Evolutionary conservation across 1,284 basidiomycete genomes (phyloP), one percentile per base, ranked within the genome.

Genomic region (Somion occarium): DNA sequence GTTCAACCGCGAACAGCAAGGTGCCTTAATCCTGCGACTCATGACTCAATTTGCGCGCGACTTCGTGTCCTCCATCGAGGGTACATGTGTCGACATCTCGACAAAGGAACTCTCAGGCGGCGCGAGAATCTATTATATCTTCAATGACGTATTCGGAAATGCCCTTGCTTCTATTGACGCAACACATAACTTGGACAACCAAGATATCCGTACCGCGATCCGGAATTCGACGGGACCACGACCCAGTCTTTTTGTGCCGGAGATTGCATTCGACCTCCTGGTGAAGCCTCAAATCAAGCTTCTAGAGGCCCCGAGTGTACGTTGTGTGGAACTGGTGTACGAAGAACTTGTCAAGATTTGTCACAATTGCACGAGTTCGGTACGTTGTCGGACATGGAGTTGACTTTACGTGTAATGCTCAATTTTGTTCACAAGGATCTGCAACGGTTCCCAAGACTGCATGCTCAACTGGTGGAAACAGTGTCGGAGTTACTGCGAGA

Each of bases 1-100:
- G 20, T 15, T 2, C 9, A 19, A 50, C 7, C 30, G 39, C 12
- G 5, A 46, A 58, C 64, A 82, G 75, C 87, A 93, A 85, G 93
- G 93, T 22, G 81, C 83, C 1, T 76, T 98, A 23, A 84, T 98
- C 59, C 82, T 98, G 47, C 91, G 95, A 56, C 82, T 98, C 48
- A 99, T 99, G 97, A 99, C 97, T 44, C 93, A 96, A 72, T 99
- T 99, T 64, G 95, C 95, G 2, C 86, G 93, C 44, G 97, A 99
- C 73, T 99, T 98, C 63, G 83, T 99, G 50, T 88, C 95, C 1
- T 98, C 94, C 15, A 98, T 99, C 62, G 97, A 99, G 61, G 97
- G 97, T 47, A 98, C 94, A n/a, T 92, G 93, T 52, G 82, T 96
- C 44, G 93, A 98, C 59, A 92, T 98, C 60, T 97, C 93, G 1